Evolutionary conservation across 176 grass and related monocot genomes (phyloP), one percentile per base, ranked within the genome.

Genomic region (Aegilops umbellulata): DNA sequence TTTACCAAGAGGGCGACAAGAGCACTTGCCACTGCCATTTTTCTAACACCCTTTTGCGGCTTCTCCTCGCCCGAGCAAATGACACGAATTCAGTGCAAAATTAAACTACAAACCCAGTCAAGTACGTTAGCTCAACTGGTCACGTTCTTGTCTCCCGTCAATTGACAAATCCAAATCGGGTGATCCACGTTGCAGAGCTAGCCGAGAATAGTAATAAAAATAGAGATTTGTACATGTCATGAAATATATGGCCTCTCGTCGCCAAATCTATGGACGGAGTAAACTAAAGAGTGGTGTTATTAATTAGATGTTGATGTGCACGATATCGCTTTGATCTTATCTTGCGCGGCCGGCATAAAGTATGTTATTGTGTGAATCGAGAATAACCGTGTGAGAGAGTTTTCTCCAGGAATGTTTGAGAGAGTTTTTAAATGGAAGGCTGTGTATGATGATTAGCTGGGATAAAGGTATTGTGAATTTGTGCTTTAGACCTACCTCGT

Each of bases 81-180:
- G 68, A 80, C 77, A 80, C 44, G 68, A 67, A 12, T 6, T 44
- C 38, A 73, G n/a, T 25, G 70, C n/a, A 1, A 46, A 73, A 73
- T 23, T 73, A 73, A 39, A 19, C 15, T 29, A 51, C 1, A 4
- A 51, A 10, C 27, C 72, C 15, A 30, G 15, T 75, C 42, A 75
- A 75, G 14, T 26, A 19, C 1, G 46, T 51, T 47, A 39, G 51
- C 46, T 55, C 12, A 20, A 68, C 25, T 0, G 19, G 8, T 38
- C 68, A 35, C 65, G 65, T 46, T 85, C 77, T 35, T 85, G 88
- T 81, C 88, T 62, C 88, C 88, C 6, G 7, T 75, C 16, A 82
- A 29, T 86, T 69, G 47, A 90, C 78, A 90, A 82, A 49, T 77
- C 20, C 22, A 51, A 58, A 67, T 1, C 7, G 29, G 27, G 19